Evolutionary conservation across 2,329 filamentous ascomycete species (phyloP), one percentile per base, ranked within the genome.

Genomic region (Arthrobotrys musiformis): DNA sequence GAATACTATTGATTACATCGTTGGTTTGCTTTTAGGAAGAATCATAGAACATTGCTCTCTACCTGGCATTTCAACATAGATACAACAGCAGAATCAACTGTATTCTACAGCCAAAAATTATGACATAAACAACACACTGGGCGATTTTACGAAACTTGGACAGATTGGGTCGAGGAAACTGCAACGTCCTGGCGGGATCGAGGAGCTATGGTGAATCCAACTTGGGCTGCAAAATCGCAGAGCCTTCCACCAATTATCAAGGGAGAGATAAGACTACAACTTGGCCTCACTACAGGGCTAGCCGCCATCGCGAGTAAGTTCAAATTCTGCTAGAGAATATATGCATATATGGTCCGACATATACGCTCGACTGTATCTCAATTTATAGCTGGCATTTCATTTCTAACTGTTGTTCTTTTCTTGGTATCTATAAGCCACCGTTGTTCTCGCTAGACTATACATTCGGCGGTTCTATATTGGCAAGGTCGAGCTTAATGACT

Each of bases 401-500:
- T 24, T 17, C 44, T 61, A 22, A 30, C 28, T 56, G 26, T 61
- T 5, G 8, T n/a, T 28, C 17, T 8, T 30, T 5, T 13, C 7
- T 17, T 52, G 2, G 0, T 13, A 42, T 8, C 40, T 17, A n/a
- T n/a, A 28, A 77, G 73, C 58, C 58, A 26, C 48, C 6, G 30
- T 70, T 9, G 66, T 67, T 48, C 11, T 70, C 13, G 30, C 30
- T 19, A 52, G 66, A 15, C 33, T 77, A 13, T 22, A 30, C 17
- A 48, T 66, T 6, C 40, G 66, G 30, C 70, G 30, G 35, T 66
- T 52, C 9, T 70, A 66, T 40, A 60, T 66, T 48, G 33, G 66
- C 7, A 70, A 54, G 17, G 28, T 70, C 15, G 66, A 77, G 17
- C 3, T 54, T 5, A 52, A 70, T 28, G 73, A 77, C 62, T 77